Evolutionary conservation across 805 yeast genomes (phyloP).

Genomic region (Hyphopichia homilentoma): DNA sequence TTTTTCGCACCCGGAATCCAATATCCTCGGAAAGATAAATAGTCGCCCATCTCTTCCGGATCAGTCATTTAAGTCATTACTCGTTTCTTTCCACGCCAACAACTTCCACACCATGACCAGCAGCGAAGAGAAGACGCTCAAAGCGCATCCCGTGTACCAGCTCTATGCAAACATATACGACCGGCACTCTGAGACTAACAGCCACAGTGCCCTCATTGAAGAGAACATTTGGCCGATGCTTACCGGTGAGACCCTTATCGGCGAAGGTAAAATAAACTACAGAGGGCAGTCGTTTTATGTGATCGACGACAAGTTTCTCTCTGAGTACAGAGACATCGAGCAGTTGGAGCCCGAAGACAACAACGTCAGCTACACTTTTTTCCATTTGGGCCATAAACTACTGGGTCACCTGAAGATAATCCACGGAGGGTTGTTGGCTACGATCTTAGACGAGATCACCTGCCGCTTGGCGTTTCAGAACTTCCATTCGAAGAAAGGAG

Average conservation of each 20-base stretch:
- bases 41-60: too few relatives aligned
- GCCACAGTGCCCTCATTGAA: constrained; percentile 11
- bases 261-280: constrained; percentile 30
- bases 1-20: too few relatives aligned
- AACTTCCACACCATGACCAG: too few relatives aligned
- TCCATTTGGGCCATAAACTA: constrained; percentile 34
- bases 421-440: constrained; percentile 44
- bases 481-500: constrained; percentile 35
- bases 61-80: too few relatives aligned
- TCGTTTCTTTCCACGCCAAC: too few relatives aligned
- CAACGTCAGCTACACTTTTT: constrained; percentile 34
- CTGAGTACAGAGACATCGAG: constrained; percentile 20
- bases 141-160: constrained; percentile 7
- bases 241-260: constrained; percentile 33
- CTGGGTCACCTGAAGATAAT: constrained; percentile 39
- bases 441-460: constrained; percentile 39
- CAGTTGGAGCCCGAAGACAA: constrained; percentile 11
- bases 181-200: constrained; percentile 10
- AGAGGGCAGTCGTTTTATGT: constrained; percentile 31
- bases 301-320: constrained; percentile 28
- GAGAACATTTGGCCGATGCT: constrained; percentile 32
- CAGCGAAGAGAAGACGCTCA: too few relatives aligned
- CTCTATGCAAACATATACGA: constrained; percentile 9
- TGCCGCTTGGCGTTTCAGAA: constrained; percentile 42
- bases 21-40: too few relatives aligned